These are phyloP conservation scores for Rhodotorula mucilaginosa DNA, from an alignment of 1,284 basidiomycete species.

Conservation along the genomic window DNA sequence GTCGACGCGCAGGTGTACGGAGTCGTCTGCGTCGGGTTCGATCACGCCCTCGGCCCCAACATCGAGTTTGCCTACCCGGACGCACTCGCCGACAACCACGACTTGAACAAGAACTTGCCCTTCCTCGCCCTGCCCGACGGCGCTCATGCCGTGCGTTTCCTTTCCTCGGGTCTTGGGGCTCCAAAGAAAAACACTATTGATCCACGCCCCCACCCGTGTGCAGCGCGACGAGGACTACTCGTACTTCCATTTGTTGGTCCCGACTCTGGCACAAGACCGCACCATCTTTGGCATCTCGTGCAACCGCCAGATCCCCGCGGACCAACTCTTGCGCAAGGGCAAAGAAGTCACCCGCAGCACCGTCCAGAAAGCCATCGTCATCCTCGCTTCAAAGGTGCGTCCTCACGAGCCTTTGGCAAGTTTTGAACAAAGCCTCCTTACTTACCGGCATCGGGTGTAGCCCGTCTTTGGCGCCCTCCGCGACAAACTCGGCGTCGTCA, in stretches of 20 bases:
- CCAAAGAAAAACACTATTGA: neutral
- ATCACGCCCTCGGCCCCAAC: slow-evolving; percentile 68
- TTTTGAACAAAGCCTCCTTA: too few species aligned
- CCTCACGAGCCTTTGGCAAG: neutral
- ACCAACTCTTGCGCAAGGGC: slow-evolving; percentile 74
- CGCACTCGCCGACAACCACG: slow-evolving; percentile 73
- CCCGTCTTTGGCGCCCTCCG: slow-evolving; percentile 50
- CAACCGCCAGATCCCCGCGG: slow-evolving; percentile 88
- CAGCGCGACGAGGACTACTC: slow-evolving; percentile 90
- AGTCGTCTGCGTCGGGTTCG: slow-evolving; percentile 43
- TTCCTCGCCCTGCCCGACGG: slow-evolving; percentile 98
- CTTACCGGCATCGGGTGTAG: slow-evolving; percentile 13
- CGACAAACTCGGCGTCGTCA: slow-evolving; percentile 95
- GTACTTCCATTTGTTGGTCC: slow-evolving; percentile 80
- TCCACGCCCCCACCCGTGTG: neutral
- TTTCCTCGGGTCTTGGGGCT: too few species aligned
- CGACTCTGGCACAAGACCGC: slow-evolving; percentile 45
- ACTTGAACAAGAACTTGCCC: slow-evolving; percentile 76
- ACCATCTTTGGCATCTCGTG: slow-evolving; percentile 96
- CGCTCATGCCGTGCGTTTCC: slow-evolving; percentile 71
- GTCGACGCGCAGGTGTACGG: slow-evolving; percentile 17
- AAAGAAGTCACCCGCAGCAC: slow-evolving; percentile 90
- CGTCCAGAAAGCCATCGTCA: slow-evolving; percentile 96
- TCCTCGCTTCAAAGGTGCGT: slow-evolving; percentile 61
- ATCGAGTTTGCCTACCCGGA: slow-evolving; percentile 69